Base-by-base conservation (phyloP, 352 stramenopile species). In the Aphanomyces stellatus region DNA sequence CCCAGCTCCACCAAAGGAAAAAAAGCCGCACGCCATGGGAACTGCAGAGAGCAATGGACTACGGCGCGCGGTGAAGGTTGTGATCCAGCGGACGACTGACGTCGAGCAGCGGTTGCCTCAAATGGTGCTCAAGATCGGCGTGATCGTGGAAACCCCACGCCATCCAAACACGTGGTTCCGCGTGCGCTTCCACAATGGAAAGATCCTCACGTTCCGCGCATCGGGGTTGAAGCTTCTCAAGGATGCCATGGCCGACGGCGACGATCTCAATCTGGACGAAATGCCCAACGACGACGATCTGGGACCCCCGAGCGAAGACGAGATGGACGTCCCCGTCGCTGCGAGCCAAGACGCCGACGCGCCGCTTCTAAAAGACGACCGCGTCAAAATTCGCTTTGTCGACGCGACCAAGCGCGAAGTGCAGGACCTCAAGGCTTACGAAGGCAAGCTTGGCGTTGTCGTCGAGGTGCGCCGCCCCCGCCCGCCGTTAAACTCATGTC, bases 81-180 rank as follows among this genome's bases (percentile, higher is more conserved):
- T 67, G 2, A 41, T 67, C 17, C 60, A 67, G 41, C 60, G 49
- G n/a, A 94, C 82, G 35, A 73, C 84, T 4, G 83, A 94, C 57
- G 86, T 94, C 10, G 86, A 92, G 33, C 83, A 92, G 73, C 83
- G 86, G 41, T 78, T 94, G 48, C 83, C 86, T 15, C 86, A 94
- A 56, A 94, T 85, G 7, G 72, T 86, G 6, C 69, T 79, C 69
- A 92, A 94, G 73, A 69, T 94, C 27, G 86, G 86, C 22, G 70
- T 91, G 22, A 84, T 94, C 31, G 84, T 92, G 60, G 86, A 94
- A 35, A 79, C 87, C 0, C 86, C 86, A 35, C 79, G 82, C 61
- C 86, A 94, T 67, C 86, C 86, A 8, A 94, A 92, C 53, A 94
- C 86, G 65, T 94, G 86, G 86, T 91, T 90, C 64, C 88, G 84